Evolutionary conservation across 2,329 filamentous ascomycete genomes (phyloP), one percentile per base, ranked within the genome.

Genomic region (Clarireedia paspali): DNA sequence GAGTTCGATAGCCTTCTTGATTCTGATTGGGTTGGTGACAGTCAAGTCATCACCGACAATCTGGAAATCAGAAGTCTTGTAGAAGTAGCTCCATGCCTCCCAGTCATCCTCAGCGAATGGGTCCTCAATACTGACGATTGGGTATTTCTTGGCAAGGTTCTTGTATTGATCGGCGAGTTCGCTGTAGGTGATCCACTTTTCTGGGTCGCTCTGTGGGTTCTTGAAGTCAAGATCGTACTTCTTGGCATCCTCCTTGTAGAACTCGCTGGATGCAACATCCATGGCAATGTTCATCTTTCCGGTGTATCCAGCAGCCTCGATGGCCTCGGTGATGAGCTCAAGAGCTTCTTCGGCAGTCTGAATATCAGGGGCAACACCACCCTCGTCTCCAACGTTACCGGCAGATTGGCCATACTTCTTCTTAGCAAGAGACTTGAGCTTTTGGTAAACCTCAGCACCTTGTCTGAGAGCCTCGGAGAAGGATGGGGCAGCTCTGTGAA

Each of bases 221-320:
- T 99, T 97, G 89, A 97, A 99, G 87, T 97, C 94, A 64, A 99
- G 83, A 73, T 99, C 94, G 84, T 99, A 99, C 83, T 97, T 97
- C 88, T 97, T 96, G 73, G 79, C 92, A 52, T 94, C 89, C 70
- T 80, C 76, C 81, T 97, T 97, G 88, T 99, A 99, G 84, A 99
- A 99, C 77, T 99, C 94, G 81, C 89, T 95, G 64, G 94, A 96
- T 64, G 94, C 94, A 72, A 97, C 92, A 71, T 99, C 94, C 91
- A 99, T 95, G 73, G 94, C 94, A 70, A 99, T 99, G 76, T 95
- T 89, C 74, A 99, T 86, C 82, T 94, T 81, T 75, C 92, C 94
- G 58, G 88, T 91, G 82, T 99, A 97, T 66, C 94, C 94, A 64
- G 92, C 89, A 77, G 91, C 77, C 77, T 96, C 89, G 65, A 99